Evolutionary conservation across 2,329 filamentous ascomycete species (phyloP), one percentile per base, ranked within the genome.

Genomic region (Fusarium gaditjirri): DNA sequence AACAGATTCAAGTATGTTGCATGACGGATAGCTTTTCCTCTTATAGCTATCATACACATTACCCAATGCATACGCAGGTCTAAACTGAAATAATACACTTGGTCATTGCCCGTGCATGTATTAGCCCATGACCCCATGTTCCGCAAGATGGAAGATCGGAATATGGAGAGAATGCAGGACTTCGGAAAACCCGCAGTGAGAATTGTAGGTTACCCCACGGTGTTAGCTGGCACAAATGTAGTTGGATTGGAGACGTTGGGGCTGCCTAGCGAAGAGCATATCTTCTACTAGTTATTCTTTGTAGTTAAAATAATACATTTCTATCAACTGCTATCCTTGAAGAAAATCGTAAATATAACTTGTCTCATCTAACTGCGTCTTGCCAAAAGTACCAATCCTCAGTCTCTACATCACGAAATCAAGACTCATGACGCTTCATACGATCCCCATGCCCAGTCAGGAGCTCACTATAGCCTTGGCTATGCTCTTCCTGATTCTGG

Each of bases 331-430:
- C 3, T 46, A 4, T 23, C 10, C 46, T 8, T 8, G 1, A 3
- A 6, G 6, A 23, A 5, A 33, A n/a, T n/a, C 3, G 13, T 16
- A 27, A 25, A 25, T 17, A 31, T 17, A 17, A 23, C 16, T 6
- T 11, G 8, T 11, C 21, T 17, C 4, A 17, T 12, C 8, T 10
- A 17, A n/a, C 12, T 2, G 12, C 0, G 23, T 17, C 14, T 23
- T 14, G 14, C 3, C 9, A 23, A 47, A 47, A 11, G 6, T 21
- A n/a, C 11, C 8, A 11, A 12, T 4, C 7, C 10, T 8, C 27
- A 31, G 7, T n/a, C 7, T 47, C 31, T 17, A 17, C 14, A 5
- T 35, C 16, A 25, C 23, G 33, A 21, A 50, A 19, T 9, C 12
- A 12, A 36, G 12, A 16, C 13, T 52, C 12, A 36, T 27, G 21